Evolutionary conservation across 1,139 yeast species (phyloP), one percentile per base, ranked within the genome.

Genomic region (Pichia sp.): DNA sequence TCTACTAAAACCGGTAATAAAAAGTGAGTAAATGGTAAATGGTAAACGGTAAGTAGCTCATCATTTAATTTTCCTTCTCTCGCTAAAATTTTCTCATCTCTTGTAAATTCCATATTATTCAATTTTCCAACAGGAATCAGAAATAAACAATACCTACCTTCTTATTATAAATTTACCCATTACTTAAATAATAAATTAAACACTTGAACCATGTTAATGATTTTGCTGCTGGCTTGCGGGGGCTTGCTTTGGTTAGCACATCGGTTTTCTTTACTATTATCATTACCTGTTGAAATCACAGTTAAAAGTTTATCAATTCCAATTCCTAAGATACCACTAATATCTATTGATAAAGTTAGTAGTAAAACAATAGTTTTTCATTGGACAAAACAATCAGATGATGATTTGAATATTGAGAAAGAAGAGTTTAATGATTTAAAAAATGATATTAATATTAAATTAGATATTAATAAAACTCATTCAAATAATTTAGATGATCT

Each of bases 271-370:
- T 53, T 62, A 22, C 60, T 77, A 30, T 57, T 69, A 31, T 65
- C 69, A 28, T 69, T 75, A 30, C 81, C 86, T 0, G 65, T 76
- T 25, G 70, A 70, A 10, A 66, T 69, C 30, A 67, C 80, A 28
- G 71, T 78, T 42, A 70, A 69, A 50, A 63, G 69, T 12, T 62
- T 80, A 40, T 74, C 76, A 41, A 71, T 80, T 28, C 73, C 71
- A 34, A 71, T 79, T 20, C 86, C 87, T 2, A 71, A 73, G 30
- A 68, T 80, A 6, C 81, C 83, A 0, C 66, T 70, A 43, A 69
- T 80, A 7, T 74, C 82, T 4, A 69, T 80, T 10, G 83, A 78
- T 52, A 69, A 70, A 48, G 71, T 81, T 37, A 69, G 80, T 0
- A 64, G 68, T 32, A 63, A 67, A 16, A 62, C 73, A 5, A 70